Percentiles rank a stretch among this genome's conserved stretches.
These are phyloP conservation scores for Asparagopsis taxiformis DNA, from an alignment of 31 red algal species.

Conservation along the genomic window DNA sequence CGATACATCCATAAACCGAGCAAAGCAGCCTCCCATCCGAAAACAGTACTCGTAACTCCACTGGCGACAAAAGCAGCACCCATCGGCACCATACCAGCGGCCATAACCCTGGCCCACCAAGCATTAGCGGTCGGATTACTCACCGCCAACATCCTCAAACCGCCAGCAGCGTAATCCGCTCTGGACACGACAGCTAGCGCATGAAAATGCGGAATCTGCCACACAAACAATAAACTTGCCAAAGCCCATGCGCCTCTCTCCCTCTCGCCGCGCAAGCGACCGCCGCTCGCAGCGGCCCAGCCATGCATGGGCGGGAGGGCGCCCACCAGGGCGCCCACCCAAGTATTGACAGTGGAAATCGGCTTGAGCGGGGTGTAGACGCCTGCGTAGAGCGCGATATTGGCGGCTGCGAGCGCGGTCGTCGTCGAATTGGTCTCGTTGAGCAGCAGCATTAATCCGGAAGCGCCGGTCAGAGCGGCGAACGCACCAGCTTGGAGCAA, in stretches of 20 bases:
- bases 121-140: conserved; percentile 41
- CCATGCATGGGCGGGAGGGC: conserved; percentile 96
- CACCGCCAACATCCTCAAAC: conserved; percentile 85
- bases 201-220: conserved; percentile 99
- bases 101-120: conserved; percentile 32
- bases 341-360: conserved; percentile 81
- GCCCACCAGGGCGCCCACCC: conserved; percentile 91
- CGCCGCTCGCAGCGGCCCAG: conserved; percentile 81
- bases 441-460: conserved; percentile 44
- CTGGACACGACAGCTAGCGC: conserved; percentile 72
- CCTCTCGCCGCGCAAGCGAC: conserved; percentile 10
- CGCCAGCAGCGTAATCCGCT: conserved; percentile 77
- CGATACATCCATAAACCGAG: conserved; percentile 50
- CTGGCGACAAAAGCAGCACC: conserved; percentile 38
- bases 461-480: conserved; percentile 31
- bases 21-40: conserved; percentile 30
- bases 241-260: conserved; percentile 65
- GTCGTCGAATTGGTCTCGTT: conserved; percentile 39
- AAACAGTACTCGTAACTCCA: conserved; percentile 31
- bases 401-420: conserved; percentile 68
- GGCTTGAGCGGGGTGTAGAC: conserved; percentile 94
- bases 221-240: conserved; percentile 70
- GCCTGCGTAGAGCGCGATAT: conserved; percentile 79
- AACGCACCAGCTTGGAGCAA: conserved; percentile 55
- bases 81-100: conserved; percentile 34